Percentiles rank a stretch among this genome's conserved stretches.
Conservation (phyloP, 169 alveolate species). For the Plasmodium vivax region DNA sequence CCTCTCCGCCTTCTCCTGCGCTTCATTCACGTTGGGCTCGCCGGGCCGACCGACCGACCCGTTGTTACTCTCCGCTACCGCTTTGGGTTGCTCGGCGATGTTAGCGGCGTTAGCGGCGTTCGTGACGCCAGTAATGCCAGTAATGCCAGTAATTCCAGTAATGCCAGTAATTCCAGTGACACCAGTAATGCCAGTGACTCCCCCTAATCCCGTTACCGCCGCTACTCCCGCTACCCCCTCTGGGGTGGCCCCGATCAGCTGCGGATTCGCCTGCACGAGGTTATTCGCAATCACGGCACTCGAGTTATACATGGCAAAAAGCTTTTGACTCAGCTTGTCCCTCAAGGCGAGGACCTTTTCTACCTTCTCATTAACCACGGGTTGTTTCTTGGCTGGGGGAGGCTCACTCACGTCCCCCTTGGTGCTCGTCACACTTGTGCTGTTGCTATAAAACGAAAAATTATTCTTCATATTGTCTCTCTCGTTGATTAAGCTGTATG, state of each 20-base stretch:
- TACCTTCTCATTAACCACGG: slow-evolving; percentile 72
- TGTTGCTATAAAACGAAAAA: slow-evolving; percentile 27
- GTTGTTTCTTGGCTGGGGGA: background rate
- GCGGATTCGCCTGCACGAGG: slow-evolving; percentile 4
- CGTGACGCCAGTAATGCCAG: too few species aligned
- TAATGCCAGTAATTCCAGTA: too few species aligned
- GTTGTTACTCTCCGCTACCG: background rate
- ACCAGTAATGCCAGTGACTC: too few species aligned
- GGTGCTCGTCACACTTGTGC: background rate
- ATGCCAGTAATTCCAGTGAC: too few species aligned
- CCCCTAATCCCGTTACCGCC: background rate
- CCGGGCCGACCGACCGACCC: background rate
- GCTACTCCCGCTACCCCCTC: background rate
- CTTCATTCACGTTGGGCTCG: background rate
- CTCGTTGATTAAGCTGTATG: slow-evolving; percentile 51
- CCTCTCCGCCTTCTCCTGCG: background rate
- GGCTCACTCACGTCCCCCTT: background rate
- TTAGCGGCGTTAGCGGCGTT: too few species aligned
- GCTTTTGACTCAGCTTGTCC: slow-evolving; percentile 69
- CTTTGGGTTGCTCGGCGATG: background rate
- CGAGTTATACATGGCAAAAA: slow-evolving; percentile 72
- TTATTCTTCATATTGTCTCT: slow-evolving; percentile 34
- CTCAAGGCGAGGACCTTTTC: slow-evolving; percentile 73
- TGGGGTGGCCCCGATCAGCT: background rate
- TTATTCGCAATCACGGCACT: slow-evolving; percentile 38